These are phyloP conservation scores for Brettanomyces anomalus DNA, from an alignment of 805 yeast genomes.

Conservation along the genomic window DNA sequence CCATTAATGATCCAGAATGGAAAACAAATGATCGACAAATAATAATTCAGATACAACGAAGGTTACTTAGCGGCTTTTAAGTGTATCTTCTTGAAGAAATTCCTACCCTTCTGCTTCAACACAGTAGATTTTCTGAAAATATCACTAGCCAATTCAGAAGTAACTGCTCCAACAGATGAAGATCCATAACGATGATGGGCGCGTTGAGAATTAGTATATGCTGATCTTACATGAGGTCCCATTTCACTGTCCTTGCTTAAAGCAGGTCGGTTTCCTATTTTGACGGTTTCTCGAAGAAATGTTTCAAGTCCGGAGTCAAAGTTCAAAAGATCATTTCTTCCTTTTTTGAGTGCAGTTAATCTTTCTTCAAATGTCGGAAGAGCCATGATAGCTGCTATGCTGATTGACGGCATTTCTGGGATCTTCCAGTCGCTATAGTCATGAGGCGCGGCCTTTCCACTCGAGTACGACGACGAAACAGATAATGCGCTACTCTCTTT, in stretches of 20 bases:
- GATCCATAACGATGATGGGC: conserved; percentile 1
- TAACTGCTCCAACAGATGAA: conserved; percentile 2
- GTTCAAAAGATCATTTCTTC: conserved; percentile 31
- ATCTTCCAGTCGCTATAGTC: background rate
- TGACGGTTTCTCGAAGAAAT: conserved; percentile 33
- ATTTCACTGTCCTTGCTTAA: conserved; percentile 16
- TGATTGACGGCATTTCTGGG: background rate
- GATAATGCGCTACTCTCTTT: background rate
- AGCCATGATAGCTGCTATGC: background rate
- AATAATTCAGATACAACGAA: too few relatives aligned
- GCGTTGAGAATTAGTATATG: conserved; percentile 39
- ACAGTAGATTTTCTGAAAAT: conserved; percentile 27
- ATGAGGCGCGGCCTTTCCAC: background rate
- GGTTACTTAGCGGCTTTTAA: conserved; percentile 6
- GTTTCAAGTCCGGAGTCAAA: conserved; percentile 50
- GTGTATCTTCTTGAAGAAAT: conserved; percentile 17
- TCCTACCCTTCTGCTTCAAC: conserved; percentile 18
- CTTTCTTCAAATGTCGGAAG: background rate
- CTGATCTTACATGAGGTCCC: conserved; percentile 51
- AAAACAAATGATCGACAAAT: background rate
- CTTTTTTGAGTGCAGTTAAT: conserved; percentile 32
- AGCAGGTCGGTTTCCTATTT: conserved; percentile 4
- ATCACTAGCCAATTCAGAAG: conserved; percentile 29
- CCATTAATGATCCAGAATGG: background rate
- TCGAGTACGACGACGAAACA: background rate